Evolutionary conservation across 176 grass and related monocot species (phyloP), one percentile per base, ranked within the genome.

Genomic region (Rhynchospora tenuis): DNA sequence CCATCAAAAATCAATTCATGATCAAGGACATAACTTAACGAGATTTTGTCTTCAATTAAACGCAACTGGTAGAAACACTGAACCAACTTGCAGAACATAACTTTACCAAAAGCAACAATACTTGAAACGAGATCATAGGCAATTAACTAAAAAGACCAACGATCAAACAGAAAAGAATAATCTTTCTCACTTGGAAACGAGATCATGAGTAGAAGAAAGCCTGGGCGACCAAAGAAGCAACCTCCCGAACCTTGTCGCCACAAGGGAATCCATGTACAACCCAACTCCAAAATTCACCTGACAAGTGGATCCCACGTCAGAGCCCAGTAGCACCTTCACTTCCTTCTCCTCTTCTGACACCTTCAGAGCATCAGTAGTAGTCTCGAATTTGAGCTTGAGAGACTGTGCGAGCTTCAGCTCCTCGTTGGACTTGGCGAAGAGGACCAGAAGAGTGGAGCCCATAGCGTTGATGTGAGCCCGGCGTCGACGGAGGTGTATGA

Each of bases 211-310:
- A 73, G 95, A 95, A 2, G 88, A 78, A 60, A 98, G 77, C 89
- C 89, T 93, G 42, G 95, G 95, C 3, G 91, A 91, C 92, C 95
- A 98, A 11, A 98, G 79, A 59, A 95, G 68, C 69, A 94, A 83
- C 71, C 89, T 90, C 79, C 96, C 93, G 9, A 93, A 93, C n/a
- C 86, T 83, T 9, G 50, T 83, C 69, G 91, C 85, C 71, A 9
- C 78, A 51, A 95, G 90, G n/a, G 83, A 64, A 48, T 24, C 86
- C 91, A 98, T 91, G 82, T 95, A 98, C 15, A 82, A 61, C 69
- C 9, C 78, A 2, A 80, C 83, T 50, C 72, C 79, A 73, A 99
- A 92, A 54, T 65, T 66, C 58, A 66, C 0, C 52, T 19, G 59
- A 51, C n/a, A 61, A n/a, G 16, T 46, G 27, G 86, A 24, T 42